Percentiles rank a stretch among this genome's conserved stretches.
These are phyloP conservation scores for Cotoneaster glaucophyllus DNA, from an alignment of 306 rosid genomes.

Conservation along the genomic window DNA sequence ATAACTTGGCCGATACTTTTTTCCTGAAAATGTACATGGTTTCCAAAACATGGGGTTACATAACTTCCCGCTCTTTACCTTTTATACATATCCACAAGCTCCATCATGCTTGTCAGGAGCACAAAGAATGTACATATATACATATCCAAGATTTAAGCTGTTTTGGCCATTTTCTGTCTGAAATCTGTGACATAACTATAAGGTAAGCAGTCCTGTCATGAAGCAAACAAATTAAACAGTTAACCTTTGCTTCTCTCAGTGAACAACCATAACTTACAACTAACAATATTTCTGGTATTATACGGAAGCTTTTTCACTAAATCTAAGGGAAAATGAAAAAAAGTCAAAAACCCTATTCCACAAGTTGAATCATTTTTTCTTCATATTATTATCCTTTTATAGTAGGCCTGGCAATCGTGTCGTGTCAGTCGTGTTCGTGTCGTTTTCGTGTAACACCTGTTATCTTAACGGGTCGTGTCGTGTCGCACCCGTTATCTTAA, in stretches of 20 bases:
- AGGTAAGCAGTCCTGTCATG: background rate
- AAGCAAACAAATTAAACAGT: background rate
- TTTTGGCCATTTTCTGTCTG: background rate
- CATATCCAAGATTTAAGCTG: background rate
- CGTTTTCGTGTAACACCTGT: too few species aligned
- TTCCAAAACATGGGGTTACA: background rate
- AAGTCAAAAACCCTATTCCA: background rate
- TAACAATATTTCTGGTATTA: background rate
- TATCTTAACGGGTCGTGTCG: too few species aligned
- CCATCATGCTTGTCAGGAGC: background rate
- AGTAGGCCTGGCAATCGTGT: too few species aligned
- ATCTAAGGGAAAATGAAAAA: background rate
- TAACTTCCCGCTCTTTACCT: background rate
- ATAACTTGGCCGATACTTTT: background rate
- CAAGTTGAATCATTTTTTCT: background rate
- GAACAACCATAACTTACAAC: constrained; percentile 6
- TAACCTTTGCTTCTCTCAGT: constrained; percentile 4
- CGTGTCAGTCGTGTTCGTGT: too few species aligned
- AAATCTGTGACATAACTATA: background rate
- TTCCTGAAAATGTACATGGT: background rate
- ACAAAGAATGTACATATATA: background rate
- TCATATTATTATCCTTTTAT: background rate
- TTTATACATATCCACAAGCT: background rate
- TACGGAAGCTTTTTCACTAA: background rate
- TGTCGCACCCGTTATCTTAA: too few species aligned